A percentile compares a stretch with the other conserved stretches of the same genome.
These are phyloP conservation scores for Gryganskiella cystojenkinii DNA, from an alignment of 192 early-diverging fungal genomes.

Conservation along the genomic window DNA sequence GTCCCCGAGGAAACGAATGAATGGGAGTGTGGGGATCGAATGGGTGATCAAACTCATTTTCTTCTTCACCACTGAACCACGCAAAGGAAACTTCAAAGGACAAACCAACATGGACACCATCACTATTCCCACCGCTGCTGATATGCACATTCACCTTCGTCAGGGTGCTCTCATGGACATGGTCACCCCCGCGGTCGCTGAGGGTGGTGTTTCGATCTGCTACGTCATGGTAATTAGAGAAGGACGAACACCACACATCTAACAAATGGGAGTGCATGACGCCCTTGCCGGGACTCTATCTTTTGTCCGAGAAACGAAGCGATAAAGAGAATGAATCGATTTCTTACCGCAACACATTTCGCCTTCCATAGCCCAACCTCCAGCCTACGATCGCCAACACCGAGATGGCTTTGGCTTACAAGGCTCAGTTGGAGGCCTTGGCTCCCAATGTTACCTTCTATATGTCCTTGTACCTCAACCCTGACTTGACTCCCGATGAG, in stretches of 20 bases:
- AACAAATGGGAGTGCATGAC: background rate
- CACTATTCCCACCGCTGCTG: conserved; percentile 77
- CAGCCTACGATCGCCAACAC: conserved; percentile 91
- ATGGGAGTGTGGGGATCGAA: too few species aligned
- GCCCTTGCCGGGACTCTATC: background rate
- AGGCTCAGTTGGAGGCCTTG: conserved; percentile 77
- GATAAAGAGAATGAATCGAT: background rate
- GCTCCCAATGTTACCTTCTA: conserved; percentile 90
- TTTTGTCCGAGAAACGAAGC: background rate
- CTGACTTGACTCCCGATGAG: conserved; percentile 90
- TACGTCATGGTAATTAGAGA: conserved; percentile 87
- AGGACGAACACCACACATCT: background rate
- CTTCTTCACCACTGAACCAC: background rate
- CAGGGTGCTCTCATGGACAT: conserved; percentile 92
- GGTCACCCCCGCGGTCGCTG: conserved; percentile 84
- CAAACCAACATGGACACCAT: conserved; percentile 52
- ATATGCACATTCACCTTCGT: conserved; percentile 95
- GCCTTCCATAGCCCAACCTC: conserved; percentile 83
- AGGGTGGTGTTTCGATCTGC: conserved; percentile 85
- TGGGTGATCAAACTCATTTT: background rate
- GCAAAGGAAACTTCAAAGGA: background rate
- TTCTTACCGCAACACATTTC: background rate
- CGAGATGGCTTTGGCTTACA: conserved; percentile 89
- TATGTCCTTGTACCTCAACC: conserved; percentile 93
- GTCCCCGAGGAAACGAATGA: too few species aligned